Conservation (phyloP, 306 rosid genomes). For the Malus domestica region DNA sequence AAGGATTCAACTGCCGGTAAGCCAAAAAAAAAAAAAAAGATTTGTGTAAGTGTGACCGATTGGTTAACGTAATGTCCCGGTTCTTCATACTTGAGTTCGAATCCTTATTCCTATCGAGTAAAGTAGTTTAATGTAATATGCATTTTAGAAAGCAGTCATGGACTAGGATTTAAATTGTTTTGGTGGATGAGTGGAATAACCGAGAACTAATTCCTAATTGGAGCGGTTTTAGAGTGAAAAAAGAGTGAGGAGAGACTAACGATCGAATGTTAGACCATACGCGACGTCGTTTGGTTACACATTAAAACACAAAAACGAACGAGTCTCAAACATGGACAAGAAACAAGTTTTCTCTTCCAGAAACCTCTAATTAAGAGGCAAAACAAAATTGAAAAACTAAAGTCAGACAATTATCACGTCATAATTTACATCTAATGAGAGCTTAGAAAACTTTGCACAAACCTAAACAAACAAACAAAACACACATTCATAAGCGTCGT, state of each 20-base stretch:
- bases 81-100: no score
- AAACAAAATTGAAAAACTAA: background rate
- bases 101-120: no score
- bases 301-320: no score
- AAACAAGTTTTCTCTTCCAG: no score
- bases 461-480: background rate
- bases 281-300: background rate
- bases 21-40: background rate
- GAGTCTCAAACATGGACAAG: no score
- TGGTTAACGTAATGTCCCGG: no score
- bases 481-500: background rate
- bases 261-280: no score
- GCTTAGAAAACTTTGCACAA: background rate
- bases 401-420: background rate
- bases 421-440: background rate
- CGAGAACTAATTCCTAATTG: background rate
- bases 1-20: background rate
- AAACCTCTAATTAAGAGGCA: background rate
- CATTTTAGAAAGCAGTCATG: background rate
- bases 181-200: background rate
- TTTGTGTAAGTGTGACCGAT: no score
- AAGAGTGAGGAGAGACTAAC: no score
- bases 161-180: background rate
- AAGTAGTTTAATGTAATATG: background rate
- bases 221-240: no score